Conservation (phyloP, 257 asterid genomes). For the Marsdenia floribunda region DNA sequence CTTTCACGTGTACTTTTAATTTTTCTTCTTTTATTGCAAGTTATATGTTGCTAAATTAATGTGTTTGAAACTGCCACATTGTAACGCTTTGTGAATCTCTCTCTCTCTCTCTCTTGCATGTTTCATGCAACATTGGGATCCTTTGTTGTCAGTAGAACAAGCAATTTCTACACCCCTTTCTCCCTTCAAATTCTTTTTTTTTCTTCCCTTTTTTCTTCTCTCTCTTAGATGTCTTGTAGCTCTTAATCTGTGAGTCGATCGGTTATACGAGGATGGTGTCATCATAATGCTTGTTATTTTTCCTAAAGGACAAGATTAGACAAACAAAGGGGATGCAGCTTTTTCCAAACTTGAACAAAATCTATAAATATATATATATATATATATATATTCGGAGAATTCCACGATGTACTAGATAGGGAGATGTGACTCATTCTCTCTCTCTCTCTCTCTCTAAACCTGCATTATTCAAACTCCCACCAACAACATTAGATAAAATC, state of each 20-base stretch:
- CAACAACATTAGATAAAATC: not conserved
- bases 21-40: not conserved
- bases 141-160: not conserved
- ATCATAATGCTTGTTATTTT: not conserved
- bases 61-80: not conserved
- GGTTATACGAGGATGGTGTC: not conserved
- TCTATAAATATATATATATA: not conserved
- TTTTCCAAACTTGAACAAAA: not conserved
- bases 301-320: not conserved
- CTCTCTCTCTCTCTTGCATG: not conserved
- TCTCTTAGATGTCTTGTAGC: not conserved
- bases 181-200: not conserved
- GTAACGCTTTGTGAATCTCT: not conserved
- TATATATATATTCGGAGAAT: not conserved
- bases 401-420: not conserved
- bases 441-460: not conserved
- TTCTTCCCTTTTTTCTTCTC: not conserved
- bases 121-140: not conserved
- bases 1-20: not conserved
- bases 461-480: not conserved
- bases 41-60: not conserved
- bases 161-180: not conserved
- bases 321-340: no score
- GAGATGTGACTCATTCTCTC: not conserved
- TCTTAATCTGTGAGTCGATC: not conserved